A percentile compares a stretch with the other conserved stretches of the same genome.
phyloP scores from a whole-genome alignment of 73 alveolate genomes.

The Blepharisma stoltei region DNA sequence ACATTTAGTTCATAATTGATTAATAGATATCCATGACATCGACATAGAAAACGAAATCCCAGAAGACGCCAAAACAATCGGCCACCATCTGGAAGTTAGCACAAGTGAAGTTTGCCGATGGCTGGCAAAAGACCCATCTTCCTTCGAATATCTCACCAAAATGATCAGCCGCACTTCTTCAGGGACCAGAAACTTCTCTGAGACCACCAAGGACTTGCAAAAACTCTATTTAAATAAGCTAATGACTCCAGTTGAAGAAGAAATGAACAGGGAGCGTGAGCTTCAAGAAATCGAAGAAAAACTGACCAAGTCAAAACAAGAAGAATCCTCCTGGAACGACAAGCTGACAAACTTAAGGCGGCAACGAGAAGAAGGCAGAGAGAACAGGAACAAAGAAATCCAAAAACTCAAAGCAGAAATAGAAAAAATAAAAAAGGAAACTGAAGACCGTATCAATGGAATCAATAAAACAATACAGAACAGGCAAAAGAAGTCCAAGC shows the following conservation, averaged over 20 bases:
- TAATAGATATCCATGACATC: slow-evolving; percentile 7
- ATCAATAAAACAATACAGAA: background rate
- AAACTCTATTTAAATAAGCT: slow-evolving; percentile 15
- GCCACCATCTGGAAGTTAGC: background rate
- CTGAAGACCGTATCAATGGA: background rate
- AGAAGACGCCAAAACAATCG: background rate
- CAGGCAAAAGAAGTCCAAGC: background rate
- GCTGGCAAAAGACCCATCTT: background rate
- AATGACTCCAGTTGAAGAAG: slow-evolving; percentile 31
- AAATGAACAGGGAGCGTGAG: slow-evolving; percentile 12
- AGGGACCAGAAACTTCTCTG: background rate
- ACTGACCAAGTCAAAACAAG: slow-evolving; percentile 16
- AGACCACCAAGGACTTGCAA: background rate
- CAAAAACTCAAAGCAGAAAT: slow-evolving; percentile 15
- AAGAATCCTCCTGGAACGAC: background rate
- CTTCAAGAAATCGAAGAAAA: slow-evolving; percentile 29
- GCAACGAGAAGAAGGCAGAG: slow-evolving; percentile 20
- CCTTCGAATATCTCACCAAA: background rate
- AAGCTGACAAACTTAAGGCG: slow-evolving; percentile 6
- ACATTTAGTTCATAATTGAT: too few relatives aligned
- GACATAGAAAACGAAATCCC: background rate
- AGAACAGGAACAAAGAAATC: slow-evolving; percentile 19
- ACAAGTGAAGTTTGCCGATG: background rate
- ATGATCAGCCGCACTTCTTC: background rate
- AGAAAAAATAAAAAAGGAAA: slow-evolving; percentile 18